phyloP scores from a whole-genome alignment of 2,329 filamentous ascomycete species.

The Ophiosphaerella korrae region DNA sequence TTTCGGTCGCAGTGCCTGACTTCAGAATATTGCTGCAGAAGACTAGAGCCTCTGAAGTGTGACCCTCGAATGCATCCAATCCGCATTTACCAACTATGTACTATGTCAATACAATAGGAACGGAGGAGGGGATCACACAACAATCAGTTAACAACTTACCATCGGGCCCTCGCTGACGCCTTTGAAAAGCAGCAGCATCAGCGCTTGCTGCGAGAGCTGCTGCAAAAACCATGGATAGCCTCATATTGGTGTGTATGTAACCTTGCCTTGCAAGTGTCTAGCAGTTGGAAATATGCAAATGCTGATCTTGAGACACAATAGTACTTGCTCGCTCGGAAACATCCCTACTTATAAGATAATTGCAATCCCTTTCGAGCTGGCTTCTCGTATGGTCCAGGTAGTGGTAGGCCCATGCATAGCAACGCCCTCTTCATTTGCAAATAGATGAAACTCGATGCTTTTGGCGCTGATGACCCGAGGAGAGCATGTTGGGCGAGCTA shows the following conservation, averaged over 20 bases:
- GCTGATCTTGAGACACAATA: slow-evolving; percentile 7
- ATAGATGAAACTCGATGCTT: slow-evolving; percentile 33
- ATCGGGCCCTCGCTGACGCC: slow-evolving; percentile 32
- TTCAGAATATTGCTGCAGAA: slow-evolving; percentile 38
- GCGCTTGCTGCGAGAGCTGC: slow-evolving; percentile 29
- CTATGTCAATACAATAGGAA: slow-evolving; percentile 1
- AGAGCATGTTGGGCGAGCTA: slow-evolving; percentile 22
- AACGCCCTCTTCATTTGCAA: slow-evolving; percentile 36
- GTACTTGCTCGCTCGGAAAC: slow-evolving; percentile 5
- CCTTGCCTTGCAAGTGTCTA: not conserved
- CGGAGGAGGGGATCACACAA: not conserved
- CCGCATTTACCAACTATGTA: slow-evolving; percentile 30
- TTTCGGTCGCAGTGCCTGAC: slow-evolving; percentile 32
- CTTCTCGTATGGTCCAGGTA: slow-evolving; percentile 5
- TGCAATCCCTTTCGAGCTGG: slow-evolving; percentile 2
- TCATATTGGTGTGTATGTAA: slow-evolving; percentile 25
- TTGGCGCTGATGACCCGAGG: slow-evolving; percentile 16
- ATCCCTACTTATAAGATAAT: slow-evolving; percentile 30
- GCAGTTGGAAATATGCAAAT: slow-evolving; percentile 1
- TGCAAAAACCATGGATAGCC: slow-evolving; percentile 22
- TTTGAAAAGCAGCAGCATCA: slow-evolving; percentile 25
- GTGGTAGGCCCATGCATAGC: slow-evolving; percentile 17
- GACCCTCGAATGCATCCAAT: slow-evolving; percentile 37
- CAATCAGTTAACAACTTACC: slow-evolving; percentile 21
- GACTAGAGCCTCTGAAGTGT: slow-evolving; percentile 34